Evolutionary conservation across 2,329 filamentous ascomycete species (phyloP).

Genomic region (Sporothrix mexicana): DNA sequence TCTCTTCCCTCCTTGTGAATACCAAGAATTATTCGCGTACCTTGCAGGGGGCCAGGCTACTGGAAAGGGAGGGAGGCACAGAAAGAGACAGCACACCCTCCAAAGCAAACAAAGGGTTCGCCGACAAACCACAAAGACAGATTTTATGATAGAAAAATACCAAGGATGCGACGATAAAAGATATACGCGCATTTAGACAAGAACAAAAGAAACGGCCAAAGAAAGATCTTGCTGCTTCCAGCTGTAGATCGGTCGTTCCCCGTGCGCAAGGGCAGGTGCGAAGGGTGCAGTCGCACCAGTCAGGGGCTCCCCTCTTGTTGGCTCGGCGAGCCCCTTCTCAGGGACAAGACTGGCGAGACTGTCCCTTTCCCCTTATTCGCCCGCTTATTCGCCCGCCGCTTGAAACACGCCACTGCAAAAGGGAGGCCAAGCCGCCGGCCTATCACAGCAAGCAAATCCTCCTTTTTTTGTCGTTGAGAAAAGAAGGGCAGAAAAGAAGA

Average conservation of each 20-base stretch:
- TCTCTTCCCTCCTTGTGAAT: background rate
- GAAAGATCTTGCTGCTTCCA: conserved; percentile 17
- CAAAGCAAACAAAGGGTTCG: conserved; percentile 9
- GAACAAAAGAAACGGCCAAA: background rate
- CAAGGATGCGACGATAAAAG: background rate
- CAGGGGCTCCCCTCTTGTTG: background rate
- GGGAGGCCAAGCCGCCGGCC: conserved; percentile 12
- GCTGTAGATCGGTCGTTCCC: conserved; percentile 23
- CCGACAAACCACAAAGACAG: conserved; percentile 4
- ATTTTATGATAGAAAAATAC: background rate
- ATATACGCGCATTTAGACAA: background rate
- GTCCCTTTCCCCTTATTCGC: conserved; percentile 5
- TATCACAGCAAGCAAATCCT: conserved; percentile 24
- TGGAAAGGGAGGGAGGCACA: conserved; percentile 19
- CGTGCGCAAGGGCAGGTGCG: conserved; percentile 26
- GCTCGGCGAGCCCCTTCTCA: background rate
- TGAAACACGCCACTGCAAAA: conserved; percentile 35
- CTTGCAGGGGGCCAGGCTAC: background rate
- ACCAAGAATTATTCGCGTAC: background rate
- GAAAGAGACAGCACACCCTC: conserved; percentile 18
- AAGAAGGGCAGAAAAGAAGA: background rate
- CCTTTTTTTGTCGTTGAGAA: background rate
- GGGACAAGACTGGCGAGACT: conserved; percentile 10
- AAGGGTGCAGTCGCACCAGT: conserved; percentile 25
- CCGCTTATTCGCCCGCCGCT: conserved; percentile 26